Conservation (phyloP, 192 early-diverging fungal genomes). For the Umbelopsis isabellina region DNA sequence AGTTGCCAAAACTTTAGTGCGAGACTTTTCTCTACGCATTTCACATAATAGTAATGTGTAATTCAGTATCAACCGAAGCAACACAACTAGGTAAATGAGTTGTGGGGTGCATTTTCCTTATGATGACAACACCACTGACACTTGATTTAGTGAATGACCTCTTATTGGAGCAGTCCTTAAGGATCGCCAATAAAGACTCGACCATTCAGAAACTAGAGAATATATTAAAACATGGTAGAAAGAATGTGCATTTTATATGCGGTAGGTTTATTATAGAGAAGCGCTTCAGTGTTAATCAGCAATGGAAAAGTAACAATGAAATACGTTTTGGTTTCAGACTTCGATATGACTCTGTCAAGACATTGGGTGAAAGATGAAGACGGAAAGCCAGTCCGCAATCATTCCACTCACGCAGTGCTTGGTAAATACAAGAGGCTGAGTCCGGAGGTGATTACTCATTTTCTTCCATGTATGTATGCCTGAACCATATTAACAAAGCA, state of each 20-base stretch:
- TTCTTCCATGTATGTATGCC: neutral
- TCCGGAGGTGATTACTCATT: conserved; percentile 39
- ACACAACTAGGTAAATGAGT: neutral
- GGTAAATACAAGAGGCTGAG: conserved; percentile 36
- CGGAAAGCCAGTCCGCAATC: conserved; percentile 43
- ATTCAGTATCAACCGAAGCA: neutral
- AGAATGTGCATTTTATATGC: conserved; percentile 59
- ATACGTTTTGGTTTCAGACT: conserved; percentile 48
- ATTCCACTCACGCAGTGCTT: conserved; percentile 50
- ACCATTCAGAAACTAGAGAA: conserved; percentile 48
- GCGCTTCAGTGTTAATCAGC: neutral
- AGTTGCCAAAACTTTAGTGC: neutral
- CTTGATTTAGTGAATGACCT: conserved; percentile 19
- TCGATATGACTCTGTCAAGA: conserved; percentile 76
- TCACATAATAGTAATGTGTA: neutral
- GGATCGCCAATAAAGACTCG: conserved; percentile 43
- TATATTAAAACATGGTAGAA: conserved; percentile 53
- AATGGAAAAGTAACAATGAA: neutral
- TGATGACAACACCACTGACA: too few relatives aligned
- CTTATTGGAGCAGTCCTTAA: conserved; percentile 29
- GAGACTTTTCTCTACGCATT: neutral
- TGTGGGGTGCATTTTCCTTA: too few relatives aligned
- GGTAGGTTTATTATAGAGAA: conserved; percentile 39
- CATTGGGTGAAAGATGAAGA: conserved; percentile 41
- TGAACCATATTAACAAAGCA: neutral